Conservation (phyloP, 116 monocot species). For the Cymodocea nodosa region DNA sequence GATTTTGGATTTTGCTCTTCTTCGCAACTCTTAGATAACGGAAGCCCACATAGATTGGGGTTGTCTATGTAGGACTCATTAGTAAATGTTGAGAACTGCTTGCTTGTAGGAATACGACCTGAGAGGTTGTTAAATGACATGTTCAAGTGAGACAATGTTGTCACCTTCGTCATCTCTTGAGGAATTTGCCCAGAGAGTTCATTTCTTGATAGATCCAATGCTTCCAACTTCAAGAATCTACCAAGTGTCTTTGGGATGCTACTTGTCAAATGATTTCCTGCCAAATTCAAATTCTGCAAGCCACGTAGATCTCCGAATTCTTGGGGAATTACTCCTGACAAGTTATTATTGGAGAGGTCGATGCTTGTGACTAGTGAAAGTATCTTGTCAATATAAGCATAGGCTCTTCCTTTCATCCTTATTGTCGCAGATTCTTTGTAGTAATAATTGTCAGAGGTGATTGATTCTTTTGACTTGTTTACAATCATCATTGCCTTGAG, state of each 20-base stretch:
- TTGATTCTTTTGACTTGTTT: too few relatives aligned
- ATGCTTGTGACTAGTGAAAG: constrained; percentile 22
- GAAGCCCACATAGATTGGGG: too few relatives aligned
- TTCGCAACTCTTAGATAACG: too few relatives aligned
- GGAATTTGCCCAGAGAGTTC: constrained; percentile 12
- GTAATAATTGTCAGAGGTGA: too few relatives aligned
- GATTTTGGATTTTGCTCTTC: too few relatives aligned
- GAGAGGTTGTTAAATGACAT: constrained; percentile 14
- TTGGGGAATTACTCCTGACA: constrained; percentile 18
- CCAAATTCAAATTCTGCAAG: too few relatives aligned
- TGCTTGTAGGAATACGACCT: too few relatives aligned
- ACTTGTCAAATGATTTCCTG: too few relatives aligned
- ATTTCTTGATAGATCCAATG: constrained; percentile 4
- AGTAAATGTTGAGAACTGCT: too few relatives aligned
- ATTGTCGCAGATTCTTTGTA: background rate
- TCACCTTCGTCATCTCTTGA: background rate
- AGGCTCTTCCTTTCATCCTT: constrained; percentile 4
- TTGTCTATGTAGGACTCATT: too few relatives aligned
- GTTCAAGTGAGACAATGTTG: constrained; percentile 6
- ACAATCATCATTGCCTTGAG: too few relatives aligned
- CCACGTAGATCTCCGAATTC: too few relatives aligned
- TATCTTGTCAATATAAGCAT: background rate
- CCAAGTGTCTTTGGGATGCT: background rate
- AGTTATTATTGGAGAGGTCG: constrained; percentile 33
- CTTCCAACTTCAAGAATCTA: constrained; percentile 1